A percentile compares a stretch with the other conserved stretches of the same genome.
phyloP scores from a whole-genome alignment of 1,139 yeast species.

The Geotrichum aggregatum region DNA sequence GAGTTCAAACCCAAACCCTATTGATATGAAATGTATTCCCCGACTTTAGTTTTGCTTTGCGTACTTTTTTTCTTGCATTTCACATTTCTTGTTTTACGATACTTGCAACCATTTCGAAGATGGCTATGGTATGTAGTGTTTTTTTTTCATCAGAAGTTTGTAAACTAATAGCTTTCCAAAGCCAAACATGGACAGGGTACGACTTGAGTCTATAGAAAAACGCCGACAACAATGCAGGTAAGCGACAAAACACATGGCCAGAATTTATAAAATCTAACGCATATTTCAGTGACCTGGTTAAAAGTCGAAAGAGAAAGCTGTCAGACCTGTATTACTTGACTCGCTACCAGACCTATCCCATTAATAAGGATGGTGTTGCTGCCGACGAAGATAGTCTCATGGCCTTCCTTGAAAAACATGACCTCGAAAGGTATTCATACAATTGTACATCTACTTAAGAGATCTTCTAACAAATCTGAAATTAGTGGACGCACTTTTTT shows the following conservation, averaged over 20 bases:
- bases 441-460: background rate
- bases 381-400: constrained; percentile 42
- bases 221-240: constrained; percentile 43
- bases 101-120: background rate
- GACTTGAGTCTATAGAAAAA: constrained; percentile 46
- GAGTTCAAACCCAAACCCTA: no score
- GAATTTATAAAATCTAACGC: background rate
- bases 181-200: constrained; percentile 41
- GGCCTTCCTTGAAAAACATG: constrained; percentile 46
- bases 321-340: constrained; percentile 55
- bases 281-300: constrained; percentile 36
- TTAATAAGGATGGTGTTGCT: constrained; percentile 38
- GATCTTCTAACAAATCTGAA: background rate
- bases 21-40: no score
- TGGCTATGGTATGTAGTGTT: constrained; percentile 4
- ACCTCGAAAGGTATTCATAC: constrained; percentile 40
- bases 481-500: constrained; percentile 34
- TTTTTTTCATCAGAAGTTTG: background rate
- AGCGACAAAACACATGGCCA: constrained; percentile 17
- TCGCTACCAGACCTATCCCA: constrained; percentile 43
- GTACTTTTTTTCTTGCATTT: no score
- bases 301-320: constrained; percentile 49
- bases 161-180: background rate
- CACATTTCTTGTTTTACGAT: no score
- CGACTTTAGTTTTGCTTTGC: no score